Evolutionary conservation across 257 asterid genomes (phyloP).

Genomic region (Buddleja alternifolia): DNA sequence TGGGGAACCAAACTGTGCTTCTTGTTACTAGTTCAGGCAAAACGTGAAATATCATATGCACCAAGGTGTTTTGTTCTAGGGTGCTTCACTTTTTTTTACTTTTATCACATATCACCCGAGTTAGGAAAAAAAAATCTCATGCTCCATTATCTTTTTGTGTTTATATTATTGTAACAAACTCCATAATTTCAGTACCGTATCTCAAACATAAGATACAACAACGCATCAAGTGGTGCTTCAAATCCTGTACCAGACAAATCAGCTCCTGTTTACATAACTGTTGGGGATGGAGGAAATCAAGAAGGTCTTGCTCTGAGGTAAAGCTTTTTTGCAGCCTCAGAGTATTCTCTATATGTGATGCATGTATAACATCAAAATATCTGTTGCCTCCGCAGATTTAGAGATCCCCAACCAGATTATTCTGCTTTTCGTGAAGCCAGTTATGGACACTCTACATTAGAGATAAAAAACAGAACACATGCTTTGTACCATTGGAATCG

Average conservation of each 20-base stretch:
- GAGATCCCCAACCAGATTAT: constrained; percentile 92
- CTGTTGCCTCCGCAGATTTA: constrained; percentile 54
- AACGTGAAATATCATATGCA: constrained; percentile 6
- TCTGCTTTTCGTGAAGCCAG: constrained; percentile 99
- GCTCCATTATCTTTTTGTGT: background rate
- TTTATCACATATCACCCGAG: constrained; percentile 14
- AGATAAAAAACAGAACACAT: constrained; percentile 85
- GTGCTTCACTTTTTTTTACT: background rate
- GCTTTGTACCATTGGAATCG: constrained; percentile 96
- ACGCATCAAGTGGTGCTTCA: constrained; percentile 49
- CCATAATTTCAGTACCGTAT: constrained; percentile 72
- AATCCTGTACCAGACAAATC: constrained; percentile 73
- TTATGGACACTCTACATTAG: constrained; percentile 92
- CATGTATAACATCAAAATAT: background rate
- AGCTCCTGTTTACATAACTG: constrained; percentile 93
- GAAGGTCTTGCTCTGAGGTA: constrained; percentile 94
- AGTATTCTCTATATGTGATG: too few species aligned
- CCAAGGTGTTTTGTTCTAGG: background rate
- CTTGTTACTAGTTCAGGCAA: background rate
- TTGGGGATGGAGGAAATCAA: constrained; percentile 98
- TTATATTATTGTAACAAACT: constrained; percentile 1
- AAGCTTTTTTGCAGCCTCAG: background rate
- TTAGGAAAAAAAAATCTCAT: background rate
- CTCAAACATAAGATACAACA: constrained; percentile 65
- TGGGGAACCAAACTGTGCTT: background rate